Evolutionary conservation across 192 early-diverging fungal genomes (phyloP).

Genomic region (Paraglomus brasilianum): DNA sequence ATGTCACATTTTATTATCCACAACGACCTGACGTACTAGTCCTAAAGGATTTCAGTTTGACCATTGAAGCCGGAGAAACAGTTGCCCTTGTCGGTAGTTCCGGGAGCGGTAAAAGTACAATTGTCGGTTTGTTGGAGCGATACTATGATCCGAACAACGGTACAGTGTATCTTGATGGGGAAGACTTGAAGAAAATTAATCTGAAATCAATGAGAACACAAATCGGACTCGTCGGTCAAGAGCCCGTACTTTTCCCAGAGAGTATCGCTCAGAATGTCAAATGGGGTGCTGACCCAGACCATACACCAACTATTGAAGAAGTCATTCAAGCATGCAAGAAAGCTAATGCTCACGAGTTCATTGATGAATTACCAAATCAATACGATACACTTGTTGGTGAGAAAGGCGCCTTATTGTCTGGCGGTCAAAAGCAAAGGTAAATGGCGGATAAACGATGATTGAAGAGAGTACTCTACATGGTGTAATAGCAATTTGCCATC

Average conservation of each 20-base stretch:
- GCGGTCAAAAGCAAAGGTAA: slow-evolving; percentile 53
- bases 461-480: not conserved
- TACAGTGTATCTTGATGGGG: slow-evolving; percentile 69
- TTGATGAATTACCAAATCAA: slow-evolving; percentile 73
- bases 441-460: not conserved
- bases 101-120: slow-evolving; percentile 87
- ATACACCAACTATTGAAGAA: slow-evolving; percentile 62
- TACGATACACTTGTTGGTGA: slow-evolving; percentile 88
- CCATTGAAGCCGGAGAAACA: slow-evolving; percentile 71
- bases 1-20: slow-evolving; percentile 85
- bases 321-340: slow-evolving; percentile 65
- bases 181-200: slow-evolving; percentile 73
- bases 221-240: slow-evolving; percentile 89
- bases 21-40: slow-evolving; percentile 79
- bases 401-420: slow-evolving; percentile 45
- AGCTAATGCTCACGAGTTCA: slow-evolving; percentile 82
- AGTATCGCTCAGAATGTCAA: slow-evolving; percentile 82
- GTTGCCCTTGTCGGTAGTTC: slow-evolving; percentile 53
- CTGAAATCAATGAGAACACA: slow-evolving; percentile 79
- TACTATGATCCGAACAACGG: slow-evolving; percentile 75
- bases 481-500: not conserved
- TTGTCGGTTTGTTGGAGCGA: slow-evolving; percentile 78
- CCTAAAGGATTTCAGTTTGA: slow-evolving; percentile 70
- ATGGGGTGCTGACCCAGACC: slow-evolving; percentile 54
- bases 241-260: slow-evolving; percentile 83